phyloP scores from a whole-genome alignment of 768 basidiomycete genomes.

The Tremella yokohamensis region DNA sequence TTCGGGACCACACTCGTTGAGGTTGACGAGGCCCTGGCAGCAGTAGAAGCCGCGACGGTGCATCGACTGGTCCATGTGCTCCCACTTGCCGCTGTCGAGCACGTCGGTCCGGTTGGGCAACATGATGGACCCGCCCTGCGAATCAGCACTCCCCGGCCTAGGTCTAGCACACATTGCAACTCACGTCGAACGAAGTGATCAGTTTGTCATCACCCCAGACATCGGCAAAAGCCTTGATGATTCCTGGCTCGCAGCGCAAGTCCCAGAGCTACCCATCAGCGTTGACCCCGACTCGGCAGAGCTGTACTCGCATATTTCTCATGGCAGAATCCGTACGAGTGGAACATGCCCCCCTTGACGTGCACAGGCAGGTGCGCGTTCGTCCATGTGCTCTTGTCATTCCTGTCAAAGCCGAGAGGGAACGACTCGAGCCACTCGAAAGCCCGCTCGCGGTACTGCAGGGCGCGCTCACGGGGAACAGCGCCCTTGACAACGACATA shows the following conservation, averaged over 20 bases:
- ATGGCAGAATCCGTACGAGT: slow-evolving; percentile 26
- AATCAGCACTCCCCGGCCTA: not conserved
- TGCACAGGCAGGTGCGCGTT: slow-evolving; percentile 37
- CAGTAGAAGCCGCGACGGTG: slow-evolving; percentile 30
- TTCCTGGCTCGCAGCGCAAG: slow-evolving; percentile 33
- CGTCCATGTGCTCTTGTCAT: slow-evolving; percentile 40
- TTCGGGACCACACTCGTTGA: slow-evolving; percentile 33
- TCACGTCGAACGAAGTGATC: slow-evolving; percentile 33
- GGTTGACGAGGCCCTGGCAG: slow-evolving; percentile 30
- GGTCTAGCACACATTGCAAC: not conserved
- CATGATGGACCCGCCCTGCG: slow-evolving; percentile 24
- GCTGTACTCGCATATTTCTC: slow-evolving; percentile 23
- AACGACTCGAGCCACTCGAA: slow-evolving; percentile 47
- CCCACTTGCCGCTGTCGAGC: slow-evolving; percentile 22
- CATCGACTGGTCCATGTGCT: slow-evolving; percentile 30
- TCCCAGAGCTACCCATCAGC: slow-evolving; percentile 29
- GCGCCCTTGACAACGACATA: slow-evolving; percentile 30
- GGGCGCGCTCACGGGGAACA: slow-evolving; percentile 25
- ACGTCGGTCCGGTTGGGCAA: slow-evolving; percentile 28
- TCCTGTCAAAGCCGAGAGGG: slow-evolving; percentile 42
- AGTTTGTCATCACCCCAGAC: slow-evolving; percentile 44
- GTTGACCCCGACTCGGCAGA: not conserved
- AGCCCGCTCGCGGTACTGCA: slow-evolving; percentile 25
- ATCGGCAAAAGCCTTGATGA: slow-evolving; percentile 40
- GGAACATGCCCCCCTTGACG: slow-evolving; percentile 39